Percentiles rank a stretch among this genome's conserved stretches.
phyloP scores from a whole-genome alignment of 192 early-diverging fungal genomes.

The Coemansia sp. region DNA sequence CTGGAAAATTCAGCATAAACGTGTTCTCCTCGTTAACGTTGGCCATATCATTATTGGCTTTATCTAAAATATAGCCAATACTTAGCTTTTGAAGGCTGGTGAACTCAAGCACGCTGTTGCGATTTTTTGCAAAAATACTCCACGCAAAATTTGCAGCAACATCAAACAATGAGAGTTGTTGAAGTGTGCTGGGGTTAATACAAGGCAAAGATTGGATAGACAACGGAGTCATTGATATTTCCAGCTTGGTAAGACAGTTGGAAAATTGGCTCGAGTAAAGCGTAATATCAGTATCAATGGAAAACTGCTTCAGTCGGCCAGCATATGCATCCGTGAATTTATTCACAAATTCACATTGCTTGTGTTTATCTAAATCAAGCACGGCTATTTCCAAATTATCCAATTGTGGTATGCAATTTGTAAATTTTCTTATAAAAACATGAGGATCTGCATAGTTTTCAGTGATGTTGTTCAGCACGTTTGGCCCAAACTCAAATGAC shows the following conservation, averaged over 20 bases:
- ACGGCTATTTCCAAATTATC: neutral
- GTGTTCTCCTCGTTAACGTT: neutral
- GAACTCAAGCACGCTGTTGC: neutral
- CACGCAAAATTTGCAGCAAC: slow-evolving; percentile 10
- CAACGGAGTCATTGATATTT: slow-evolving; percentile 5
- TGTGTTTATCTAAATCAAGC: neutral
- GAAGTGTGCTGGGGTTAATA: slow-evolving; percentile 2
- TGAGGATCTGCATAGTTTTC: neutral
- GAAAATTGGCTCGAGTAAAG: neutral
- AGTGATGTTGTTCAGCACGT: neutral
- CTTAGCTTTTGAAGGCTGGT: slow-evolving; percentile 1
- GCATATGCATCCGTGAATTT: neutral
- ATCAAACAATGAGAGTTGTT: slow-evolving; percentile 12
- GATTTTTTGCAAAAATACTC: slow-evolving; percentile 1
- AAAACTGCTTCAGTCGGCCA: neutral
- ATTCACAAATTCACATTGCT: slow-evolving; percentile 2
- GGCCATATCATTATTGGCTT: neutral
- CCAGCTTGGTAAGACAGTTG: neutral
- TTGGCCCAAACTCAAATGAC: slow-evolving; percentile 7
- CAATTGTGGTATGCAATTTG: neutral
- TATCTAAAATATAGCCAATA: slow-evolving; percentile 1
- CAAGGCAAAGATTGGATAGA: slow-evolving; percentile 5
- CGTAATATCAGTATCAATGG: slow-evolving; percentile 1
- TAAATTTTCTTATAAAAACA: slow-evolving; percentile 1
- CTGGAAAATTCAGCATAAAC: neutral